These are phyloP conservation scores for Lepiota subincarnata DNA, from an alignment of 768 basidiomycete genomes.

Conservation along the genomic window DNA sequence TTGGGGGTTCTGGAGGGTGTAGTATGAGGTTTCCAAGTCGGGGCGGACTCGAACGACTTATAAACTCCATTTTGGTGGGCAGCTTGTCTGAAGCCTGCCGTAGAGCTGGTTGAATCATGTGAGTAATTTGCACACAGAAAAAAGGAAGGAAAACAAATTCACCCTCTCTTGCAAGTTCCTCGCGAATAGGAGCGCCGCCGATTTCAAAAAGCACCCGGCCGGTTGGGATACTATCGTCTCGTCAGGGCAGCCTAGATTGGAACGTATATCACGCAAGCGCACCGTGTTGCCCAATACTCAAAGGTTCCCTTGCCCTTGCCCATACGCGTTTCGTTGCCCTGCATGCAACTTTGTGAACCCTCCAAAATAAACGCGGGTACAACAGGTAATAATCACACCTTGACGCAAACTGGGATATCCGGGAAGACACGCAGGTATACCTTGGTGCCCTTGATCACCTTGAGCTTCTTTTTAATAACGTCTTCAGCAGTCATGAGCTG, in stretches of 20 bases:
- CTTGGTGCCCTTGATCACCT: conserved; percentile 83
- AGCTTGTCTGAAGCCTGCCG: conserved; percentile 85
- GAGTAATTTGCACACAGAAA: not conserved
- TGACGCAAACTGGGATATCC: conserved; percentile 95
- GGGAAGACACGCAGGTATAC: conserved; percentile 90
- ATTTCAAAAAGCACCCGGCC: conserved; percentile 94
- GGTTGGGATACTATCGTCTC: conserved; percentile 62
- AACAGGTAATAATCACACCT: conserved; percentile 56
- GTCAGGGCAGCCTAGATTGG: not conserved
- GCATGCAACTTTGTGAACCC: not conserved
- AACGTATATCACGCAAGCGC: conserved; percentile 19
- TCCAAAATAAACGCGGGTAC: not conserved
- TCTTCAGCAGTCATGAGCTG: conserved; percentile 86
- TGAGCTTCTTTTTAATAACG: conserved; percentile 85
- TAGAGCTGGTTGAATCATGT: conserved; percentile 50
- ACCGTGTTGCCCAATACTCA: conserved; percentile 96
- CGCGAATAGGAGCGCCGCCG: conserved; percentile 83
- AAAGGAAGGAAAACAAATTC: conserved; percentile 15
- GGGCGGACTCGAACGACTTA: conserved; percentile 62
- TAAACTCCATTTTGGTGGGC: conserved; percentile 86
- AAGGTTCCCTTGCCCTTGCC: conserved; percentile 98
- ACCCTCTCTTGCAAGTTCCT: conserved; percentile 93
- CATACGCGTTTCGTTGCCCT: conserved; percentile 99
- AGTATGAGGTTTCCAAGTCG: conserved; percentile 68
- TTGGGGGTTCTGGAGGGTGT: conserved; percentile 34